A percentile compares a stretch with the other conserved stretches of the same genome.
phyloP scores from a whole-genome alignment of 2,329 filamentous ascomycete species.

The Alternaria consortialis region DNA sequence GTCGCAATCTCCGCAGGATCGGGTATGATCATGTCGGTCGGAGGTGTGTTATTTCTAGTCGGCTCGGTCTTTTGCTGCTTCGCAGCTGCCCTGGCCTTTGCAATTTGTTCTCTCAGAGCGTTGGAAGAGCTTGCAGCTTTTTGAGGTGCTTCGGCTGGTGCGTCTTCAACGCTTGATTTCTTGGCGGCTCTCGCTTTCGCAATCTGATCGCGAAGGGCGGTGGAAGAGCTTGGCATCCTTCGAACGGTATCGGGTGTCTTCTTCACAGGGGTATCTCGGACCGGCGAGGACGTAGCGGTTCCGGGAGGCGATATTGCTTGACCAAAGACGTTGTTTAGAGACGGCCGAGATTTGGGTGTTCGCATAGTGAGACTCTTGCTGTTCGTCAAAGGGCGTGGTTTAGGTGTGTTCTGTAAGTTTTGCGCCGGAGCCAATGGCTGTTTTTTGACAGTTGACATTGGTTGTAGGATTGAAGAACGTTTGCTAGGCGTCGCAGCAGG shows the following conservation, averaged over 20 bases:
- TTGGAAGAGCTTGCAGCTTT: conserved; percentile 74
- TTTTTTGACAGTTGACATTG: conserved; percentile 43
- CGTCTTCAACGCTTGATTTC: conserved; percentile 32
- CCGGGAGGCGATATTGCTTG: conserved; percentile 44
- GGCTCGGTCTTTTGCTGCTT: conserved; percentile 48
- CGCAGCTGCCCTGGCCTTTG: conserved; percentile 84
- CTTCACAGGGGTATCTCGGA: conserved; percentile 27
- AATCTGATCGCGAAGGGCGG: conserved; percentile 86
- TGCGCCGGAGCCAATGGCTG: conserved; percentile 37
- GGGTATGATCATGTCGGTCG: conserved; percentile 44
- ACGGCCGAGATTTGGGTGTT: conserved; percentile 43
- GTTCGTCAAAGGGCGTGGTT: conserved; percentile 41
- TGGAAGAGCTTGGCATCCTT: conserved; percentile 73
- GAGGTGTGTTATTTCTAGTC: conserved; percentile 38
- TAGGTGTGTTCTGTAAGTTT: conserved; percentile 40
- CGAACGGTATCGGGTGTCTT: conserved; percentile 46
- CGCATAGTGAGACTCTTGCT: conserved; percentile 51
- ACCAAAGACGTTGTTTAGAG: conserved; percentile 47
- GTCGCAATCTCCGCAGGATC: conserved; percentile 44
- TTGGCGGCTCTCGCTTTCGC: conserved; percentile 89
- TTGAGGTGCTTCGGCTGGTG: conserved; percentile 22
- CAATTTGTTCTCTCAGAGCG: conserved; percentile 88
- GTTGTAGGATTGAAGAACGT: conserved; percentile 44
- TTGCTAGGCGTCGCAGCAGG: conserved; percentile 43
- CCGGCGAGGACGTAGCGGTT: conserved; percentile 31